Base-by-base conservation (phyloP, 768 basidiomycete genomes). In the Termitomyces sp. region DNA sequence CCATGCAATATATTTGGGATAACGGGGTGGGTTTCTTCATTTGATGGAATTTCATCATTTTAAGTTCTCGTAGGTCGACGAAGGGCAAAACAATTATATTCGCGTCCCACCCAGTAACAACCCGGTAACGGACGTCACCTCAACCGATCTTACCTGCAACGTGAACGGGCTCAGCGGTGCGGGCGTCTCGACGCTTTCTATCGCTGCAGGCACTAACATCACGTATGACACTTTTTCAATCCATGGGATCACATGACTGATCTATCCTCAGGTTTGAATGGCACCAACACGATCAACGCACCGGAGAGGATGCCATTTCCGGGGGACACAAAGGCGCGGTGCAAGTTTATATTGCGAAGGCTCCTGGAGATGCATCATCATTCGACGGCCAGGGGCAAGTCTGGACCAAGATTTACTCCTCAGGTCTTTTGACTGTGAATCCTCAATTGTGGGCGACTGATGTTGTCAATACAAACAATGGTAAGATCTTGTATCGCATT, bases 331-430 rank as follows among this genome's bases (percentile, higher is more conserved):
- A 79, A 61, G 80, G 80, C 4, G 71, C 78, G 4, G 78, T 79
- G 8, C 73, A 77, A 48, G 78, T 81, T 24, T 81, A 79, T 62
- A 70, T 81, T 57, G 80, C 80, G 55, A 79, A 80, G 63, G 80
- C 78, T 18, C 76, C 79, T 0, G 73, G 70, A 3, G 72, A 74
- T 10, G 79, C 74, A 2, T 75, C 74, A 0, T 61, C 72, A 2
- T 80, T 79, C 64, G 61, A 80, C 55, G 79, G 79, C 3, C 75
- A 77, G 57, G 80, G 79, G 31, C 57, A 75, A 14, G 79, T 82
- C 22, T 82, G 80, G 79, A 81, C 79, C 29, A 82, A 80, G 72
- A 77, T 82, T 39, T 81, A 80, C 64, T 72, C 76, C 5, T 78
- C 77, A 29, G 78, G 79, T 24, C 71, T 81, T 29, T 55, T 80